phyloP scores from a whole-genome alignment of 768 basidiomycete species.

The Auriscalpium vulgare region DNA sequence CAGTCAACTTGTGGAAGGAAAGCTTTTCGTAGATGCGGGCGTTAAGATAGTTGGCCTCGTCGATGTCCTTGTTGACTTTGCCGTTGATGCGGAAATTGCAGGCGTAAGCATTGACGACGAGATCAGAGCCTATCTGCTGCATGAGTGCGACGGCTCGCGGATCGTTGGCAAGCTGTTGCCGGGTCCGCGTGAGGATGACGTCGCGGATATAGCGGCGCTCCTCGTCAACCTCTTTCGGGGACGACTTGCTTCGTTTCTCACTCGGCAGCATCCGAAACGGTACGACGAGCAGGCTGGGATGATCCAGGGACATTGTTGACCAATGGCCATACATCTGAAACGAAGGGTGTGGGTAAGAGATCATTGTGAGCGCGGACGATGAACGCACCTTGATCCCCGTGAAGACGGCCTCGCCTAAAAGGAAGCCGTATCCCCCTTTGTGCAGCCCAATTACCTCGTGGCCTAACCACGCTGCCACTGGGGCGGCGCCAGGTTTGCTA shows the following conservation, averaged over 20 bases:
- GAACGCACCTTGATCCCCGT: conserved; percentile 26
- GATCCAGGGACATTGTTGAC: conserved; percentile 30
- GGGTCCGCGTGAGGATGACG: conserved; percentile 5
- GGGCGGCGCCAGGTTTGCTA: conserved; percentile 41
- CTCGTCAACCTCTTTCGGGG: conserved; percentile 18
- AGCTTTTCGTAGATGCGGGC: conserved; percentile 30
- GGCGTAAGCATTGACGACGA: conserved; percentile 37
- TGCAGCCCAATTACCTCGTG: conserved; percentile 35
- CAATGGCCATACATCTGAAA: conserved; percentile 27
- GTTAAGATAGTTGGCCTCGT: conserved; percentile 35
- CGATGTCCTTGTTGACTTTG: conserved; percentile 27
- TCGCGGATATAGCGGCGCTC: conserved; percentile 15
- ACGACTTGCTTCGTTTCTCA: conserved; percentile 18
- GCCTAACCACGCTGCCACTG: conserved; percentile 28
- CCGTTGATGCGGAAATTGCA: conserved; percentile 34
- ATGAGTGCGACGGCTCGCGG: conserved; percentile 5
- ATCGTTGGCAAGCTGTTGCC: conserved; percentile 9
- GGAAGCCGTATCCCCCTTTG: conserved; percentile 28
- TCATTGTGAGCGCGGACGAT: not conserved
- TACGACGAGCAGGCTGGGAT: conserved; percentile 28
- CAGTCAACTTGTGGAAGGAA: conserved; percentile 24
- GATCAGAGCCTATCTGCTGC: conserved; percentile 22
- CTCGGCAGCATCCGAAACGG: conserved; percentile 32
- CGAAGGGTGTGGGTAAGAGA: not conserved
- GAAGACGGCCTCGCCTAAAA: conserved; percentile 33